A percentile compares a stretch with the other conserved stretches of the same genome.
phyloP scores from a whole-genome alignment of 148 eudicot genomes.

The Rhododendron ferrugineum region DNA sequence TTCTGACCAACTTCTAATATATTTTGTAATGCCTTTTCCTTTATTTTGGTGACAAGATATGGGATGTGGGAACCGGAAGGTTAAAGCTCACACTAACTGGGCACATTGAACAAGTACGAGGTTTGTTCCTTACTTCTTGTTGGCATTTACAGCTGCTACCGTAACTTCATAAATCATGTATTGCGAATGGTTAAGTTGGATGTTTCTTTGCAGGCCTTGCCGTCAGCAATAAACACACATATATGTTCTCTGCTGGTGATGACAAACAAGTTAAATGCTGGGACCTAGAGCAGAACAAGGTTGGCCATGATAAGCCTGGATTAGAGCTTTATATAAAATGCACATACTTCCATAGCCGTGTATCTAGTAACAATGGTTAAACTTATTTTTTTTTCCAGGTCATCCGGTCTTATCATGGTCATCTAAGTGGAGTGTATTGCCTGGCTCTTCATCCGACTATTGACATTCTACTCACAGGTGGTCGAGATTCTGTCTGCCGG shows the following conservation, averaged over 20 bases:
- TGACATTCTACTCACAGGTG: slow-evolving; percentile 88
- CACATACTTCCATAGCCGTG: neutral
- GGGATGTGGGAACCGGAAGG: slow-evolving; percentile 85
- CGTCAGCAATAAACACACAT: slow-evolving; percentile 82
- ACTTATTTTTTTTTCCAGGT: slow-evolving; percentile 36
- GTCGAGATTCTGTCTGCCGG: slow-evolving; percentile 99
- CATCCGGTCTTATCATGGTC: slow-evolving; percentile 96
- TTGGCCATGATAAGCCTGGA: slow-evolving; percentile 10
- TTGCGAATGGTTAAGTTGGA: neutral
- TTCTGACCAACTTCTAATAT: neutral
- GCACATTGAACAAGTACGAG: slow-evolving; percentile 98
- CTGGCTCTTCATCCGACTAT: slow-evolving; percentile 97
- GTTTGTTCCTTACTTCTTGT: slow-evolving; percentile 25
- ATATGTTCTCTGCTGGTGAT: slow-evolving; percentile 99
- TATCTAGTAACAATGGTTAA: neutral
- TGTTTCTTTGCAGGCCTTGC: slow-evolving; percentile 68
- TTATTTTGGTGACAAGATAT: slow-evolving; percentile 49
- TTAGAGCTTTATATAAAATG: neutral
- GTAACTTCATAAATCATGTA: neutral
- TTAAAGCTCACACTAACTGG: slow-evolving; percentile 94
- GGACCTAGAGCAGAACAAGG: slow-evolving; percentile 99
- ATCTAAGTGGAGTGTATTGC: slow-evolving; percentile 96
- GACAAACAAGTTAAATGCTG: slow-evolving; percentile 99
- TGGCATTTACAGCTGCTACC: neutral
- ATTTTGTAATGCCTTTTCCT: neutral